Conservation (phyloP, 169 alveolate genomes). For the Cystoisospora suis region DNA sequence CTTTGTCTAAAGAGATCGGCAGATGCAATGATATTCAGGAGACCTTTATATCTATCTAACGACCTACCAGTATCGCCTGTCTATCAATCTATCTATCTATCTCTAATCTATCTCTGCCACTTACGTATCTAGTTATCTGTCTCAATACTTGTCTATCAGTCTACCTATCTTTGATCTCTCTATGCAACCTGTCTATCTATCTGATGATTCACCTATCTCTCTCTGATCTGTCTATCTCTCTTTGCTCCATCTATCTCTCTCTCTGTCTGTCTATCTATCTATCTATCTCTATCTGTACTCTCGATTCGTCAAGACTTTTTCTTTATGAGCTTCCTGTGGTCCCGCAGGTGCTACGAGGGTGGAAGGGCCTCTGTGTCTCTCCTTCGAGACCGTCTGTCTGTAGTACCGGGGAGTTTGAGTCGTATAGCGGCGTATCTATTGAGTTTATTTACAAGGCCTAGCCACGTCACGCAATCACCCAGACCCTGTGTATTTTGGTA, state of each 20-base stretch:
- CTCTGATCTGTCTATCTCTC: neutral
- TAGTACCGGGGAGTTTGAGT: constrained; percentile 45
- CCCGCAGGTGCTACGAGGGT: too few relatives aligned
- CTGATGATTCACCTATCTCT: neutral
- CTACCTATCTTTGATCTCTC: neutral
- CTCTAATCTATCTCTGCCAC: too few relatives aligned
- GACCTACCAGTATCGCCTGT: too few relatives aligned
- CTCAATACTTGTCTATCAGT: neutral
- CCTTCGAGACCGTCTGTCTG: too few relatives aligned
- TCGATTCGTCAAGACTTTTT: too few relatives aligned
- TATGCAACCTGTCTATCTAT: neutral
- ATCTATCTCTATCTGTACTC: neutral
- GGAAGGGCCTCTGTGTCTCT: too few relatives aligned
- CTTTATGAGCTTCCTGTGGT: too few relatives aligned
- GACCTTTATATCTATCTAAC: too few relatives aligned
- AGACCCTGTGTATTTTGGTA: neutral
- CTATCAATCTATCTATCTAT: too few relatives aligned
- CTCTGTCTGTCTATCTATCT: neutral
- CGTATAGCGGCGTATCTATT: constrained; percentile 26
- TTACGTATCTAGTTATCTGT: too few relatives aligned
- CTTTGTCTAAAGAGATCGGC: too few relatives aligned
- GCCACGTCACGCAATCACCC: constrained; percentile 46
- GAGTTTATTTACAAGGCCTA: constrained; percentile 28
- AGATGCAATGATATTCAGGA: too few relatives aligned
- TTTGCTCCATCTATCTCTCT: neutral